Evolutionary conservation across 805 yeast genomes (phyloP), one percentile per base, ranked within the genome.

Genomic region (Kuraishia floccosa): DNA sequence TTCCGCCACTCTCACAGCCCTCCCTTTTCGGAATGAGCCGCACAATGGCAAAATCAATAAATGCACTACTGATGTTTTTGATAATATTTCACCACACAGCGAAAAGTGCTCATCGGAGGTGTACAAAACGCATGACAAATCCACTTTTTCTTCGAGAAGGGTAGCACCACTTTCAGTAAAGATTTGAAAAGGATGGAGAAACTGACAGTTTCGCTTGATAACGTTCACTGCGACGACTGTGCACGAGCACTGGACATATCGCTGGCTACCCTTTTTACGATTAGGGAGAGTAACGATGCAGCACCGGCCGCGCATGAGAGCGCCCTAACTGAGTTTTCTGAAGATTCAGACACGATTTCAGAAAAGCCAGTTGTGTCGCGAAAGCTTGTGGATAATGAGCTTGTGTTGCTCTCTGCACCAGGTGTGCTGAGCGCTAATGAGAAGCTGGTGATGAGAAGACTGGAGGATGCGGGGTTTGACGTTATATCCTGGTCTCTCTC

Each of bases 181-280:
- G n/a, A n/a, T n/a, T n/a, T n/a, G n/a, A n/a, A n/a, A 19, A 33
- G 6, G 1, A 48, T 48, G 53, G 51, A 46, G 34, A 40, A 33
- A 24, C 31, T 48, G n/a, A 36, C 36, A 5, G 27, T 46, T 4
- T 32, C 26, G 3, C 39, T 72, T 24, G 56, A 52, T 3, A 74
- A 76, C 38, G 56, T 74, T 24, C 81, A 74, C 43, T 75, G 82
- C 42, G 54, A 52, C 3, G 66, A 65, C 24, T 75, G 82, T 42
- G 67, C 62, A 36, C 38, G 39, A 3, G 46, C 60, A 9, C 54
- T 74, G 14, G 39, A 40, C 12, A 32, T 39, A 5, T 36, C 50
- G 1, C 35, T 69, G 10, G 28, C 49, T 4, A 34, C 31, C 27
- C 32, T 21, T 9, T 24, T 15, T 25, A 33, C 38, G 17, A 34